phyloP scores from a whole-genome alignment of 2,329 filamentous ascomycete genomes.

The Penicillium sp. region DNA sequence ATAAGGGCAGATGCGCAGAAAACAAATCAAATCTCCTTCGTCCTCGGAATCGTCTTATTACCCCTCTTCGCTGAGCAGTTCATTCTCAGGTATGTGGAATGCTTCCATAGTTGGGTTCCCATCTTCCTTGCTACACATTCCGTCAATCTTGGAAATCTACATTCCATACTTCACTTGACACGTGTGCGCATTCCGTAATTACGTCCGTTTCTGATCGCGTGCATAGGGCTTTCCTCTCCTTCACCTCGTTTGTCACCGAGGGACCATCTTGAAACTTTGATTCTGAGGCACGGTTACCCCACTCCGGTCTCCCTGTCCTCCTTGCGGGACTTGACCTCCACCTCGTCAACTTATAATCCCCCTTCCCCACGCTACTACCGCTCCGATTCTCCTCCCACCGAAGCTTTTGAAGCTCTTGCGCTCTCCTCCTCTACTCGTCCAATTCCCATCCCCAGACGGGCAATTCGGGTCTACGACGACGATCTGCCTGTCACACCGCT shows the following conservation, averaged over 20 bases:
- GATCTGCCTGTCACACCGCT: conserved; percentile 40
- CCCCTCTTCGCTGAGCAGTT: conserved; percentile 31
- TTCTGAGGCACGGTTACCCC: conserved; percentile 40
- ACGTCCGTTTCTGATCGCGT: conserved; percentile 27
- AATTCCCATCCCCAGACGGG: conserved; percentile 36
- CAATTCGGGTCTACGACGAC: conserved; percentile 25
- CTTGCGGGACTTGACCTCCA: conserved; percentile 38
- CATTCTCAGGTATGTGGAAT: conserved; percentile 7
- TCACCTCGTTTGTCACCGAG: conserved; percentile 28
- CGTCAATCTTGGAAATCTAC: background rate
- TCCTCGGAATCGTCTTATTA: conserved; percentile 29
- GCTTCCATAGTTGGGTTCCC: background rate
- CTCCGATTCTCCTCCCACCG: conserved; percentile 21
- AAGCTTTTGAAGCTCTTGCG: conserved; percentile 28
- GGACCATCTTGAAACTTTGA: conserved; percentile 38
- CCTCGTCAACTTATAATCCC: conserved; percentile 37
- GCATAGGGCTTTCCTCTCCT: conserved; percentile 25
- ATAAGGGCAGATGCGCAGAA: conserved; percentile 2
- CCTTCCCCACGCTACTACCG: conserved; percentile 25
- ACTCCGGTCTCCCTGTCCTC: conserved; percentile 40
- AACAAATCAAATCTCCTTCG: conserved; percentile 17
- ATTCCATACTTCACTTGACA: conserved; percentile 22
- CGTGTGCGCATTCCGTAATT: conserved; percentile 29
- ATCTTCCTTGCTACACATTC: background rate
- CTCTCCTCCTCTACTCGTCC: conserved; percentile 34